Conservation (phyloP, 345 rosid genomes). For the Firmiana major region DNA sequence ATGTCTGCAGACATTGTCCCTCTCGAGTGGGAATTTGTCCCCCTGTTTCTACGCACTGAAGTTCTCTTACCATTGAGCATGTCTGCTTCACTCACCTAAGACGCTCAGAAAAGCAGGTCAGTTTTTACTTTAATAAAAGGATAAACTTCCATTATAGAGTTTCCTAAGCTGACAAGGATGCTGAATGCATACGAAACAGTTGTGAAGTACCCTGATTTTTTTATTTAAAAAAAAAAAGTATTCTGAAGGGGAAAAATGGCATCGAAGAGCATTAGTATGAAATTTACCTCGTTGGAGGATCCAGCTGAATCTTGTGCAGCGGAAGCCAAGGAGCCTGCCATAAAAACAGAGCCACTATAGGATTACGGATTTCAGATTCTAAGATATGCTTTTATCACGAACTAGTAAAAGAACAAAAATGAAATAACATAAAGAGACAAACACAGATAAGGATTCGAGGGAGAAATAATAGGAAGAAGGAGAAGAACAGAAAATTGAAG, state of each 20-base stretch:
- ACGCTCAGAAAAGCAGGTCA: neutral
- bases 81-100: constrained; percentile 62
- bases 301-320: constrained; percentile 42
- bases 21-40: constrained; percentile 30
- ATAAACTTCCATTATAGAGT: neutral
- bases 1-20: constrained; percentile 42
- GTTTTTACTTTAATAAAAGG: neutral
- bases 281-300: constrained; percentile 55
- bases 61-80: constrained; percentile 26
- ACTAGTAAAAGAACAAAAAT: neutral
- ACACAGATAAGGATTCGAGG: neutral
- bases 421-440: neutral
- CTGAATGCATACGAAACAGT: neutral
- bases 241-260: neutral
- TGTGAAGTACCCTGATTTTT: neutral
- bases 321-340: constrained; percentile 44
- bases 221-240: neutral
- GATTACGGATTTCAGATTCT: neutral
- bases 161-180: neutral
- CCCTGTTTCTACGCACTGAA: constrained; percentile 32
- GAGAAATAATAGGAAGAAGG: neutral
- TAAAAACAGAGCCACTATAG: neutral
- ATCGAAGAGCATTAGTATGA: neutral
- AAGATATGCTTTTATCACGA: neutral
- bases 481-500: neutral